Evolutionary conservation across 768 basidiomycete genomes (phyloP).

Genomic region (Tylopilus sp.): DNA sequence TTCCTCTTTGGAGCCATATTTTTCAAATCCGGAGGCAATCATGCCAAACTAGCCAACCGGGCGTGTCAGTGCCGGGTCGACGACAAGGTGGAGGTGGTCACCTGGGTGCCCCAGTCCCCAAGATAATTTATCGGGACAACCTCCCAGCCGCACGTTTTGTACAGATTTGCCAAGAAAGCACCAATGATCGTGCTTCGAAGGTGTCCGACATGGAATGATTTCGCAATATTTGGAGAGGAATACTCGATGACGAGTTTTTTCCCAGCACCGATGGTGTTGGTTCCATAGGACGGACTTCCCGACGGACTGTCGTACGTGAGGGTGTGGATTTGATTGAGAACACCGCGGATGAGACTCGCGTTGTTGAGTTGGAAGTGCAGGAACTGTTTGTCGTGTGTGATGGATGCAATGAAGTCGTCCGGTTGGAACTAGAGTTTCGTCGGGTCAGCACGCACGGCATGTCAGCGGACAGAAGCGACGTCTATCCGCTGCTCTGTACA

Average conservation of each 20-base stretch:
- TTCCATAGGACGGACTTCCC: conserved; percentile 72
- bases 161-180: conserved; percentile 87
- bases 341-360: conserved; percentile 53
- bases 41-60: conserved; percentile 61
- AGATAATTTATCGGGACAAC: conserved; percentile 92
- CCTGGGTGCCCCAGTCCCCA: conserved; percentile 98
- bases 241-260: conserved; percentile 89
- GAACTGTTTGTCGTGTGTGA: conserved; percentile 73
- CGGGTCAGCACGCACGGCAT: conserved; percentile 4
- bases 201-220: conserved; percentile 97
- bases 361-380: conserved; percentile 77
- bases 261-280: conserved; percentile 69
- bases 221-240: conserved; percentile 96
- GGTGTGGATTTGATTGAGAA: conserved; percentile 72
- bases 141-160: conserved; percentile 91
- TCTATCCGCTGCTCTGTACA: neutral
- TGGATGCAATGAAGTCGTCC: conserved; percentile 71
- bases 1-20: conserved; percentile 83
- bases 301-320: conserved; percentile 62
- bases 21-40: conserved; percentile 87
- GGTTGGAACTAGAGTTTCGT: conserved; percentile 69
- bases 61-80: neutral
- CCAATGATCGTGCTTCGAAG: conserved; percentile 98
- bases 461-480: no score
- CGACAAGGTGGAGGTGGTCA: conserved; percentile 25